Evolutionary conservation across 805 yeast genomes (phyloP).

Genomic region (Candida ulmi): DNA sequence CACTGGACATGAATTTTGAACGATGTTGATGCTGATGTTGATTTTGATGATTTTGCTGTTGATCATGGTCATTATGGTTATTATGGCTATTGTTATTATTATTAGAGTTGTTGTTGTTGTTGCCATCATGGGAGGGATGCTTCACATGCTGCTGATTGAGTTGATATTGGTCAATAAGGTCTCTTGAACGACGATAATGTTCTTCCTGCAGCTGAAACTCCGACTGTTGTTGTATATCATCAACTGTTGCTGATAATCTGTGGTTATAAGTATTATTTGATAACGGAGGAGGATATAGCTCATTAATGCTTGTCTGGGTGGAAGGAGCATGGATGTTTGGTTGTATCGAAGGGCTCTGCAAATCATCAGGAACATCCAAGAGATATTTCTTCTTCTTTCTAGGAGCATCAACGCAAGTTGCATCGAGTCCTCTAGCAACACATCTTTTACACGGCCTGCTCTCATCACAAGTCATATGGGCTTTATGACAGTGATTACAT

Average conservation of each 20-base stretch:
- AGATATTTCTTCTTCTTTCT: conserved; percentile 81
- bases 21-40: conserved; percentile 17
- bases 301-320: neutral
- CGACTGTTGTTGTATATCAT: neutral
- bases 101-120: no score
- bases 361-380: conserved; percentile 45
- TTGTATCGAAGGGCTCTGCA: neutral
- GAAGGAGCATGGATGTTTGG: neutral
- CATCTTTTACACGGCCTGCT: conserved; percentile 81
- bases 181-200: neutral
- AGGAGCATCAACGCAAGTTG: conserved; percentile 83
- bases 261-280: neutral
- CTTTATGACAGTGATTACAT: conserved; percentile 83
- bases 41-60: no score
- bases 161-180: neutral
- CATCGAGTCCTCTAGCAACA: conserved; percentile 56
- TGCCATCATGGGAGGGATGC: no score
- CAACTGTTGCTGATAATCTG: no score
- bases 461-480: conserved; percentile 89
- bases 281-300: conserved; percentile 4
- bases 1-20: conserved; percentile 51
- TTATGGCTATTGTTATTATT: no score
- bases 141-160: no score
- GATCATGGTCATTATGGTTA: no score
- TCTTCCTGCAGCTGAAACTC: neutral